phyloP scores from a whole-genome alignment of 192 early-diverging fungal species.

The Entrophospora sp. region DNA sequence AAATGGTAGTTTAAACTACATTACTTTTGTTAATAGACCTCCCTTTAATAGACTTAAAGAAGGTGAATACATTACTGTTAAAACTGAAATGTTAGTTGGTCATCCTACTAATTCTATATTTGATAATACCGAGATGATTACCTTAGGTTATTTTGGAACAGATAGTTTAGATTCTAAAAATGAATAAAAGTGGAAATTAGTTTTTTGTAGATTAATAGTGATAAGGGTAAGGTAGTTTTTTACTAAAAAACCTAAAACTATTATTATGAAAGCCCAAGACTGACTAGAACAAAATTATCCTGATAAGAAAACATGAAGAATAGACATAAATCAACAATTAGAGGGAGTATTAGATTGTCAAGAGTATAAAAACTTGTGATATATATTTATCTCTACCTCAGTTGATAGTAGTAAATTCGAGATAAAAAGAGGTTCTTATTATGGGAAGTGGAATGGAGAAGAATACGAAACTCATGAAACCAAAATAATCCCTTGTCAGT shows the following conservation, averaged over 20 bases:
- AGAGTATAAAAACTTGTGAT: neutral
- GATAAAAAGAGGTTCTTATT: slow-evolving; percentile 1
- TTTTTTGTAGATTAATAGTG: no score
- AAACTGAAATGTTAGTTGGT: neutral
- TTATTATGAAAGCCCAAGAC: neutral
- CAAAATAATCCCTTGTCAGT: neutral
- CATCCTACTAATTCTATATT: neutral
- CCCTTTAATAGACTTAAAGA: no score
- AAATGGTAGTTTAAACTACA: no score
- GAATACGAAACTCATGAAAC: no score
- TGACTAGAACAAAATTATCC: neutral
- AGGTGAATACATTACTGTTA: neutral
- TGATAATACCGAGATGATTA: neutral
- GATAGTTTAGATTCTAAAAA: neutral
- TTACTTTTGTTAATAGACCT: no score
- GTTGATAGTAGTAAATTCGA: slow-evolving; percentile 8
- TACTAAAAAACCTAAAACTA: no score
- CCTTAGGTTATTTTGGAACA: neutral
- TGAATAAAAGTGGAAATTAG: neutral
- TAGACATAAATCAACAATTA: neutral
- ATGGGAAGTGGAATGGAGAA: no score
- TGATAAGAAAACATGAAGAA: neutral
- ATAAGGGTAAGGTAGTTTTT: no score
- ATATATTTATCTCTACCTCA: slow-evolving; percentile 12
- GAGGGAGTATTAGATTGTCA: slow-evolving; percentile 2